Evolutionary conservation across 441 rosid species (phyloP), one percentile per base, ranked within the genome.

Genomic region (Mallotus japonicus): DNA sequence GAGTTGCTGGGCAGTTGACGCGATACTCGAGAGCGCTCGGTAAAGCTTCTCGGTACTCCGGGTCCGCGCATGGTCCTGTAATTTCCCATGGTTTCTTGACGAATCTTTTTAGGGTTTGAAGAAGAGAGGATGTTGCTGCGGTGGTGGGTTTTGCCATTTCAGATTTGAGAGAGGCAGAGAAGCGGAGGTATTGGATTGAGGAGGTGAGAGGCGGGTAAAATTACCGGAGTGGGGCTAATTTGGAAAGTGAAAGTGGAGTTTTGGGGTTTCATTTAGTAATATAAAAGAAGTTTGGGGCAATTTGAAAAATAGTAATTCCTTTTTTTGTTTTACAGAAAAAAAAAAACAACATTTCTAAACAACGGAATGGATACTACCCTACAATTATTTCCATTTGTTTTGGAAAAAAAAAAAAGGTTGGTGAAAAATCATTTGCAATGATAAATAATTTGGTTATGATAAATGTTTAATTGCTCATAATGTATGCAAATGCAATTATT

Each of bases 61-160:
- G 99, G 83, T 84, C 82, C 63, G 92, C 89, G 82, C 95, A 88
- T 4, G 97, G 94, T 13, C 97, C 97, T 8, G 97, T 92, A 19
- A 92, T 85, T 76, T 90, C 95, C 99, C 97, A 94, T 11, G 99
- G 99, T 81, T 89, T 88, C 84, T 91, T 94, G 50, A 94, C 67
- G 85, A 79, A 94, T 2, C 90, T 83, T 76, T 76, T 87, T 8
- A 92, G 88, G 78, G 75, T 84, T 73, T 90, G 93, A 61, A 89
- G 44, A 56, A 92, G 71, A 55, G 91, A 87, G 56, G 85, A 69
- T 62, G 83, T 24, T 34, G 86, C 87, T 49, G 80, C 56, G 53
- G 92, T 73, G 5, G 72, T 77, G 47, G 84, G 70, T 78, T 91
- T 92, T 83, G 92, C 90, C 97, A 87, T 86, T 54, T 34, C 19